Conservation (phyloP, 2,329 filamentous ascomycete species). For the Verticillium tricorpus region DNA sequence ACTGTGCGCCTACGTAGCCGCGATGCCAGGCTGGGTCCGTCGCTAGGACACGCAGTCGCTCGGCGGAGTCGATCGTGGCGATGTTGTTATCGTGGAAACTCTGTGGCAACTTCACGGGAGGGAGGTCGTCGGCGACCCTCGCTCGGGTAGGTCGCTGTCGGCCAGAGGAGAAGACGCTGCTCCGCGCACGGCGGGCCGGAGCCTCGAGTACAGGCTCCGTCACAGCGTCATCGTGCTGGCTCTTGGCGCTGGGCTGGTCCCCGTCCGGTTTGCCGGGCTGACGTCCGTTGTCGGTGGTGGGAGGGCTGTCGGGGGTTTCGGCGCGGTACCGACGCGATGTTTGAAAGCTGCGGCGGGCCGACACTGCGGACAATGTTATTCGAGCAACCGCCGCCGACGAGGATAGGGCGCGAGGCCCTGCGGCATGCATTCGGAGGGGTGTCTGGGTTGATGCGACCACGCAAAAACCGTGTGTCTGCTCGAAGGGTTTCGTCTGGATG, state of each 20-base stretch:
- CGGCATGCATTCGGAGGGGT: slow-evolving; percentile 19
- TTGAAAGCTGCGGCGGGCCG: slow-evolving; percentile 10
- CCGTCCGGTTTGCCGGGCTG: slow-evolving; percentile 11
- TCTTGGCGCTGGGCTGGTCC: slow-evolving; percentile 9
- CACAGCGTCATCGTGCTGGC: slow-evolving; percentile 1
- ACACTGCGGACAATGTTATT: not conserved
- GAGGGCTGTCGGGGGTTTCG: slow-evolving; percentile 7
- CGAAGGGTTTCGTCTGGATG: not conserved
- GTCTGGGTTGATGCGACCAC: not conserved
- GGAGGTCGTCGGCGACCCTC: slow-evolving; percentile 34
- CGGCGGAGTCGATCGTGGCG: slow-evolving; percentile 26
- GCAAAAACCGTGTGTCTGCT: not conserved
- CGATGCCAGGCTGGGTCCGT: slow-evolving; percentile 11
- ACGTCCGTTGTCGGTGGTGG: slow-evolving; percentile 10
- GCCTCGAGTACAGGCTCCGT: not conserved
- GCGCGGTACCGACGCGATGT: slow-evolving; percentile 10
- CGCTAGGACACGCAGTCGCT: slow-evolving; percentile 14
- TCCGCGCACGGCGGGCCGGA: slow-evolving; percentile 7
- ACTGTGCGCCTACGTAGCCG: slow-evolving; percentile 12
- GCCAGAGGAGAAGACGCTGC: slow-evolving; percentile 16
- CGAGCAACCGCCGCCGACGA: slow-evolving; percentile 12
- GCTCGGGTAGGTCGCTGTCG: slow-evolving; percentile 27
- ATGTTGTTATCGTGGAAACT: slow-evolving; percentile 54
- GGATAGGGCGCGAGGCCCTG: slow-evolving; percentile 18
- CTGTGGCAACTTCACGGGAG: slow-evolving; percentile 50